Evolutionary conservation across 352 stramenopile genomes (phyloP).

Genomic region (Pythium brassicae): DNA sequence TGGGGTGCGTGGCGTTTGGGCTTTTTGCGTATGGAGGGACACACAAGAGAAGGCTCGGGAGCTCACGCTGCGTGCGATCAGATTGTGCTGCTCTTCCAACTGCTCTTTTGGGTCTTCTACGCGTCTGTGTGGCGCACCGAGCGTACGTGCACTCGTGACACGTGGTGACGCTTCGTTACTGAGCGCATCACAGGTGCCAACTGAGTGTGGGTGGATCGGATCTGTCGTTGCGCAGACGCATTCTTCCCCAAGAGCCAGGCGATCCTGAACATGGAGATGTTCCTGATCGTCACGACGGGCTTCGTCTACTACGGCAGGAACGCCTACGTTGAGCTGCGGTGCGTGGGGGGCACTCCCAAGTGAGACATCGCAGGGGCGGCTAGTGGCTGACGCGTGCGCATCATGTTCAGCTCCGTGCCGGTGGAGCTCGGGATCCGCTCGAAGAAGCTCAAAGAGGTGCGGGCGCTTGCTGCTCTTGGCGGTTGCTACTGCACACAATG

Average conservation of each 20-base stretch:
- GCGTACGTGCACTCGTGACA: slow-evolving; percentile 35
- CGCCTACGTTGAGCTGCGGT: slow-evolving; percentile 80
- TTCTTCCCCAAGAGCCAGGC: slow-evolving; percentile 80
- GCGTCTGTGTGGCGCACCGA: slow-evolving; percentile 67
- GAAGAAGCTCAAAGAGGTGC: slow-evolving; percentile 76
- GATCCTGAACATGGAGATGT: slow-evolving; percentile 81
- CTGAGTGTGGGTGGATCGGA: too few relatives aligned
- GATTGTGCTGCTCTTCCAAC: slow-evolving; percentile 56
- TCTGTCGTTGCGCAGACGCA: slow-evolving; percentile 28
- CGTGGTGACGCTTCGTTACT: too few relatives aligned
- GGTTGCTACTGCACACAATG: neutral
- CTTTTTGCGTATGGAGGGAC: neutral
- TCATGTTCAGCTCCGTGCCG: slow-evolving; percentile 51
- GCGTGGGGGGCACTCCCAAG: slow-evolving; percentile 1
- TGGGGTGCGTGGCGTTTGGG: slow-evolving; percentile 26
- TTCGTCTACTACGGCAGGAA: slow-evolving; percentile 79
- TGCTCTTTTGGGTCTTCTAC: slow-evolving; percentile 77
- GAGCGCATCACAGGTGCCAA: too few relatives aligned
- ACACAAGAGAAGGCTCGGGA: too few relatives aligned
- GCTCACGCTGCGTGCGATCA: slow-evolving; percentile 11
- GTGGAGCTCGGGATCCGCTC: slow-evolving; percentile 80
- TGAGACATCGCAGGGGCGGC: neutral
- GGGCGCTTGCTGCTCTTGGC: neutral
- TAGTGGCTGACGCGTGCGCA: neutral
- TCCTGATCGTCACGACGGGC: slow-evolving; percentile 60